Conservation (phyloP, 2,329 filamentous ascomycete species). For the Escovopsis weberi region DNA sequence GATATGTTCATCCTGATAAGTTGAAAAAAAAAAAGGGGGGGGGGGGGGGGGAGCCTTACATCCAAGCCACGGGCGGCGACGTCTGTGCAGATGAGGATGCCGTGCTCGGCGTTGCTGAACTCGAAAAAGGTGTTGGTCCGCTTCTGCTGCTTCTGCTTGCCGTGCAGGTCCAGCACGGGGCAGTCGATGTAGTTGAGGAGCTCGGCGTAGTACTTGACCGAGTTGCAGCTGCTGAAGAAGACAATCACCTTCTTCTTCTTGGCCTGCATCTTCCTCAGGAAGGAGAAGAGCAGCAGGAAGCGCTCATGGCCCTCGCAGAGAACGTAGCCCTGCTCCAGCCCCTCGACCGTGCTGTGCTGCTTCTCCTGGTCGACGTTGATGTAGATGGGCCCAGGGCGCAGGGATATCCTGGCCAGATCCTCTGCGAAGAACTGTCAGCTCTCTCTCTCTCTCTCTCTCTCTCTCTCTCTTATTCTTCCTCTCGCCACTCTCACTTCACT, state of each 20-base stretch:
- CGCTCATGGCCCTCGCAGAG: constrained; percentile 87
- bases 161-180: constrained; percentile 72
- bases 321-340: constrained; percentile 90
- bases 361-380: constrained; percentile 92
- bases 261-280: constrained; percentile 65
- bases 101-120: constrained; percentile 63
- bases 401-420: constrained; percentile 85
- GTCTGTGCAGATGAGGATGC: constrained; percentile 89
- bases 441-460: too few species aligned
- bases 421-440: constrained; percentile 29
- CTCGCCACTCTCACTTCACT: too few species aligned
- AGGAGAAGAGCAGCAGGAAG: constrained; percentile 86
- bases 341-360: constrained; percentile 82
- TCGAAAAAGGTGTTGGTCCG: constrained; percentile 99
- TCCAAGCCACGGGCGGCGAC: constrained; percentile 90
- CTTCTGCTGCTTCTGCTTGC: constrained; percentile 97
- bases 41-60: constrained; percentile 28
- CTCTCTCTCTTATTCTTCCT: background rate
- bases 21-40: background rate
- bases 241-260: constrained; percentile 96
- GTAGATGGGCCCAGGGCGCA: constrained; percentile 81
- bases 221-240: constrained; percentile 86
- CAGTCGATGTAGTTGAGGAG: constrained; percentile 96
- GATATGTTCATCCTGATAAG: too few species aligned
- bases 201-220: constrained; percentile 90